Conservation (phyloP, 345 rosid species). For the Arabidopsis thaliana region DNA sequence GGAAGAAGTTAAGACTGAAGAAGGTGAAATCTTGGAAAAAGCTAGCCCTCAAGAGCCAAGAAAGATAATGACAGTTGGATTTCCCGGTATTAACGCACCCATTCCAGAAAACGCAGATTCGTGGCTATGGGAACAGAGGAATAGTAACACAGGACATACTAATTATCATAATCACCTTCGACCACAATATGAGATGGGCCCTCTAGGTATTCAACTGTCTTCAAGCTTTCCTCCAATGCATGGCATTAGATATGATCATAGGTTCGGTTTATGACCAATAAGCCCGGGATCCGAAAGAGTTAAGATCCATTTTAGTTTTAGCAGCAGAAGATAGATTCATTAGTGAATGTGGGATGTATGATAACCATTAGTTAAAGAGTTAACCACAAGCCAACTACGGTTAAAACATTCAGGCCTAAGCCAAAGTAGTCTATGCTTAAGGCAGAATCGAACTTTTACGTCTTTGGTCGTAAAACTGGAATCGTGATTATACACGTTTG, state of each 20-base stretch:
- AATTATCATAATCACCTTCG: conserved; percentile 52
- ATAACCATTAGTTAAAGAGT: neutral
- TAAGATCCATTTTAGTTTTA: conserved; percentile 37
- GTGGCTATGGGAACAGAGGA: conserved; percentile 44
- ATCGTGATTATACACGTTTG: neutral
- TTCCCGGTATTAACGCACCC: conserved; percentile 90
- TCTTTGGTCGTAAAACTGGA: neutral
- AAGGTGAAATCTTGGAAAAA: conserved; percentile 67
- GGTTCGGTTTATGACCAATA: conserved; percentile 44
- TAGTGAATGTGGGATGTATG: conserved; percentile 16
- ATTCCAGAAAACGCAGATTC: conserved; percentile 79
- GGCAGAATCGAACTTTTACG: neutral
- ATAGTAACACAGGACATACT: conserved; percentile 45
- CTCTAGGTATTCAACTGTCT: conserved; percentile 57
- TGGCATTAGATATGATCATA: conserved; percentile 49
- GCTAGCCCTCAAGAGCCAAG: conserved; percentile 43
- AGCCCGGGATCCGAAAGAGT: conserved; percentile 52
- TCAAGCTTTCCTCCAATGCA: conserved; percentile 72
- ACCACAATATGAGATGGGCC: conserved; percentile 52
- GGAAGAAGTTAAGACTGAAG: conserved; percentile 60
- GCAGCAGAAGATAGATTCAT: conserved; percentile 26
- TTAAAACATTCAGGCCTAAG: neutral
- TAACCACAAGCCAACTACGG: neutral
- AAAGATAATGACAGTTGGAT: conserved; percentile 64
- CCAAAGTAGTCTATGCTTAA: neutral